phyloP scores from a whole-genome alignment of 2,329 filamentous ascomycete species.

The Magnaporthiopsis incrustans region DNA sequence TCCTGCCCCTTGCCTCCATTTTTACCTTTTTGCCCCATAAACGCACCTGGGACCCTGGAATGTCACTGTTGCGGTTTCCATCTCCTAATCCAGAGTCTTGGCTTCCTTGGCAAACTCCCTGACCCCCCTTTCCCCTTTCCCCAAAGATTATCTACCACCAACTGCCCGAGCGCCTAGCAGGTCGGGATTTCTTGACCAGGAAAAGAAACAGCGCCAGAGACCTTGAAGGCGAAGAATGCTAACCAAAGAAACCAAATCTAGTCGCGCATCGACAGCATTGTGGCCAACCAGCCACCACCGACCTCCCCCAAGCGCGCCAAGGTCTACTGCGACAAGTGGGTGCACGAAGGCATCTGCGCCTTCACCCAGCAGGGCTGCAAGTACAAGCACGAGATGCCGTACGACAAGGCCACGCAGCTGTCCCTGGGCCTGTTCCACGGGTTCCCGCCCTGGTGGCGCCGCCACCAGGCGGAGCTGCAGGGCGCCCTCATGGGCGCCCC shows the following conservation, averaged over 20 bases:
- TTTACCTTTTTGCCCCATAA: not conserved
- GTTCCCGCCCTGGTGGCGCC: conserved; percentile 53
- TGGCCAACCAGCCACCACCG: conserved; percentile 22
- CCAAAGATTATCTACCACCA: no score
- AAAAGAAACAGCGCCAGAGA: not conserved
- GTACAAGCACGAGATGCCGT: conserved; percentile 87
- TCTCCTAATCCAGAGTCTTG: not conserved
- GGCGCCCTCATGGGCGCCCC: not conserved
- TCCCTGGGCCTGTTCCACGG: conserved; percentile 64
- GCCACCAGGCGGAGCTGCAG: conserved; percentile 37
- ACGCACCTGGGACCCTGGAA: no score
- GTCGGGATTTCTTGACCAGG: no score
- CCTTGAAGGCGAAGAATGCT: not conserved
- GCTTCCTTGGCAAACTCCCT: not conserved
- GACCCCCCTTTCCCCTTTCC: no score
- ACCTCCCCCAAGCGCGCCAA: conserved; percentile 46
- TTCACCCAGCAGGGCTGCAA: conserved; percentile 81
- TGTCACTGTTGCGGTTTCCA: no score
- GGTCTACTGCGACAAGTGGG: conserved; percentile 83
- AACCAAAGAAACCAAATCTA: conserved; percentile 10
- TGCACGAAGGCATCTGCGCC: conserved; percentile 75
- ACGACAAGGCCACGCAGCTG: conserved; percentile 55
- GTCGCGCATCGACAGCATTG: conserved; percentile 30
- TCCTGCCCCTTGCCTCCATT: not conserved
- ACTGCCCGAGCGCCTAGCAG: no score